A percentile compares a stretch with the other conserved stretches of the same genome.
Conservation (phyloP, 768 basidiomycete species). For the Rhodotorula toruloides region DNA sequence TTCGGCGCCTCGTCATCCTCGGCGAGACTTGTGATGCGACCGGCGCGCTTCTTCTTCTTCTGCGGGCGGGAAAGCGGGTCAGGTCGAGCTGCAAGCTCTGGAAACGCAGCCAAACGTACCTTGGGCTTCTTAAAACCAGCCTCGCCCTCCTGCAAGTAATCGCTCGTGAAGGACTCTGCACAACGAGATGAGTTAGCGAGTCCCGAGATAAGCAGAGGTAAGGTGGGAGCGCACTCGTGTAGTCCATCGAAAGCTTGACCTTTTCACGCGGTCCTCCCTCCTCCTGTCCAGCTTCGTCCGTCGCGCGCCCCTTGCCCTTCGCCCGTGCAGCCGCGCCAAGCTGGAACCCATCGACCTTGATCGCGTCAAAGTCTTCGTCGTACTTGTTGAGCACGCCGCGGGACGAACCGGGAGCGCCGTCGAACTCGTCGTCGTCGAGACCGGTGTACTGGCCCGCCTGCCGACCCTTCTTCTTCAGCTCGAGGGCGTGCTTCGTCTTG, state of each 20-base stretch:
- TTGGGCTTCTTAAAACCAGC: conserved; percentile 92
- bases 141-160: conserved; percentile 87
- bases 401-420: conserved; percentile 67
- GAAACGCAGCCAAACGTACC: conserved; percentile 50
- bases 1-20: conserved; percentile 51
- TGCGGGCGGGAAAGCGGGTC: conserved; percentile 44
- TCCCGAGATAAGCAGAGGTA: neutral
- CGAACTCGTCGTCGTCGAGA: conserved; percentile 93
- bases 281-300: neutral
- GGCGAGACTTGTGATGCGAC: conserved; percentile 41
- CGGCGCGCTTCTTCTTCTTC: conserved; percentile 82
- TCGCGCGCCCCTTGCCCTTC: conserved; percentile 13
- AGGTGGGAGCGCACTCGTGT: conserved; percentile 62
- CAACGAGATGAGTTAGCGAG: neutral
- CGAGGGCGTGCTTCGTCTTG: conserved; percentile 67
- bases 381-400: conserved; percentile 82
- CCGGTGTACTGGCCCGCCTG: conserved; percentile 69
- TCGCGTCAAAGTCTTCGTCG: conserved; percentile 78
- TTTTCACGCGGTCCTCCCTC: conserved; percentile 27
- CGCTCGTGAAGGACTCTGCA: conserved; percentile 65
- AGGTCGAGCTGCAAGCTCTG: conserved; percentile 4
- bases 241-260: conserved; percentile 65
- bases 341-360: conserved; percentile 73
- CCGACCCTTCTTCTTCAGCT: conserved; percentile 78
- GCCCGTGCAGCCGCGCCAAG: conserved; percentile 55